Evolutionary conservation across 1,284 basidiomycete species (phyloP).

Genomic region (Inonotus hispidus): DNA sequence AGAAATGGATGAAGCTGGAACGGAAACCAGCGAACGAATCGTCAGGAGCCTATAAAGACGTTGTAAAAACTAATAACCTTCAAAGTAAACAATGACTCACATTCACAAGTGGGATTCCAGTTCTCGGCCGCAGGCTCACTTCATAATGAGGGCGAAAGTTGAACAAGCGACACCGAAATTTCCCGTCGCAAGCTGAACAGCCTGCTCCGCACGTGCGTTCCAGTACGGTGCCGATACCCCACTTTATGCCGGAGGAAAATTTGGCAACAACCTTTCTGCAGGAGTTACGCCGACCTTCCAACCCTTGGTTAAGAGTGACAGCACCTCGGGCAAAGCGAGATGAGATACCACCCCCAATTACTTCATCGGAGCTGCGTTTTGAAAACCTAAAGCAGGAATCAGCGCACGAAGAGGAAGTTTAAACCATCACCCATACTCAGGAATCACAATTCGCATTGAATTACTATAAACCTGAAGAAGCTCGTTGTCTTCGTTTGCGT

Average conservation of each 20-base stretch:
- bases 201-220: conserved; percentile 83
- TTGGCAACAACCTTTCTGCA: conserved; percentile 66
- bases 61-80: not conserved
- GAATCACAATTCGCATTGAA: conserved; percentile 76
- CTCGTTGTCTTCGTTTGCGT: conserved; percentile 72
- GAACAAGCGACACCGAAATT: conserved; percentile 73
- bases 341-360: not conserved
- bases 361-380: not conserved
- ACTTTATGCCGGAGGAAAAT: conserved; percentile 84
- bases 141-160: conserved; percentile 81
- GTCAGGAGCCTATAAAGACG: conserved; percentile 34
- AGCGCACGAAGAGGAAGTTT: conserved; percentile 15
- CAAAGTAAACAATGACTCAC: conserved; percentile 33
- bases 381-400: conserved; percentile 11
- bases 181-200: conserved; percentile 61
- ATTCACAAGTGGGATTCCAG: conserved; percentile 41
- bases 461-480: conserved; percentile 83
- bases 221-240: conserved; percentile 81
- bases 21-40: conserved; percentile 91
- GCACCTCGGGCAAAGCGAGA: not conserved
- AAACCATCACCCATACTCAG: conserved; percentile 53
- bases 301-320: not conserved
- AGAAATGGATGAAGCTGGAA: conserved; percentile 93
- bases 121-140: conserved; percentile 60
- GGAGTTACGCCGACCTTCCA: conserved; percentile 7